Conservation (phyloP, 257 asterid species). For the Linaria vulgaris region DNA sequence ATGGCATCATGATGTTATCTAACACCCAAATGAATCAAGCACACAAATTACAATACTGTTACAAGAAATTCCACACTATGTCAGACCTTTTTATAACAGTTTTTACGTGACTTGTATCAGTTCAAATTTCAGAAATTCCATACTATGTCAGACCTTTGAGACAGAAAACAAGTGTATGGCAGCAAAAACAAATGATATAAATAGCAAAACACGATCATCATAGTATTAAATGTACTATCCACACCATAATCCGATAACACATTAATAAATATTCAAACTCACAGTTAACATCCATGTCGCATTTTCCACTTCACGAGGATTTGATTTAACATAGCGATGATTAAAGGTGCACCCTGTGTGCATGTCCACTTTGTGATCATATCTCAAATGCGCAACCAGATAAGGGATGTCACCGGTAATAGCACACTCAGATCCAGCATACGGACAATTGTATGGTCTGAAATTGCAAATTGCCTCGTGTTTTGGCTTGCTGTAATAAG, state of each 20-base stretch:
- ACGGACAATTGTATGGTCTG: constrained; percentile 74
- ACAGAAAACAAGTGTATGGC: no score
- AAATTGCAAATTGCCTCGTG: constrained; percentile 70
- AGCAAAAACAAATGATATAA: no score
- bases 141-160: no score
- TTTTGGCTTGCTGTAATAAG: constrained; percentile 76
- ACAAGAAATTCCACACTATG: no score
- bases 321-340: constrained; percentile 78
- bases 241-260: not conserved
- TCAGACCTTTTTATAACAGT: no score
- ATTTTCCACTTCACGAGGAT: constrained; percentile 84
- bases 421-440: constrained; percentile 79
- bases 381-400: constrained; percentile 76
- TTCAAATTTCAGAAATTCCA: no score
- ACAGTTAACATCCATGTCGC: constrained; percentile 91
- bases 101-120: no score
- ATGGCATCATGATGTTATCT: no score
- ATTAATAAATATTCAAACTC: constrained; percentile 30
- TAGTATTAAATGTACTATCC: no score
- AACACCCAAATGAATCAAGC: no score
- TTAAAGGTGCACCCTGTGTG: constrained; percentile 83
- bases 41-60: no score
- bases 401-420: constrained; percentile 69
- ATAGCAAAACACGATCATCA: no score
- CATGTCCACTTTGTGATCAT: constrained; percentile 87